Percentiles rank a stretch among this genome's conserved stretches.
Conservation (phyloP, 2,329 filamentous ascomycete species). For the Aureobasidium subglaciale region DNA sequence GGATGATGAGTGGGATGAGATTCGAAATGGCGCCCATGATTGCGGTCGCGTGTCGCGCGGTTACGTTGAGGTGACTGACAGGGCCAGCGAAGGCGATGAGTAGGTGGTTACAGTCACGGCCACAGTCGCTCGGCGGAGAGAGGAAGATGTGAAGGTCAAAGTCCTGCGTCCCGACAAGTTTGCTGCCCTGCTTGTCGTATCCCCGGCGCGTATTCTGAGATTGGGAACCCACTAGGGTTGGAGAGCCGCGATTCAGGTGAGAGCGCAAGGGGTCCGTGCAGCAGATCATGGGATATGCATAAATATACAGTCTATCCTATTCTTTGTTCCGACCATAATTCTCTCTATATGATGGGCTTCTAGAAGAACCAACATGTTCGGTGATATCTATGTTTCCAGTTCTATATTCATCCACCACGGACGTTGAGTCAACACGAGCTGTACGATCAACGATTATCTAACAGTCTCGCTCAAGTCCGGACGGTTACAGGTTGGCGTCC, state of each 20-base stretch:
- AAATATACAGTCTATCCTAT: constrained; percentile 2
- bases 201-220: constrained; percentile 2
- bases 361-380: not conserved
- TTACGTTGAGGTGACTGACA: not conserved
- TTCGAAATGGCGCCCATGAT: constrained; percentile 38
- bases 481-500: not conserved
- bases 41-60: not conserved
- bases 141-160: not conserved
- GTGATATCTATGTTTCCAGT: not conserved
- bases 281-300: not conserved
- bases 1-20: constrained; percentile 59
- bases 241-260: not conserved
- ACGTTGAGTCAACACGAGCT: not conserved
- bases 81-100: not conserved
- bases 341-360: no score
- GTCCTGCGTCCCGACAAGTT: no score
- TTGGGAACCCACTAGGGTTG: not conserved
- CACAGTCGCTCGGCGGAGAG: not conserved
- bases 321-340: not conserved
- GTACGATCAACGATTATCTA: not conserved
- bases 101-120: not conserved
- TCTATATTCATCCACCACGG: not conserved
- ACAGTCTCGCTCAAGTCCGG: not conserved
- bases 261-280: not conserved
- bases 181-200: no score